Base-by-base conservation (phyloP, 1,284 basidiomycete species). In the Trichosporon sp. region DNA sequence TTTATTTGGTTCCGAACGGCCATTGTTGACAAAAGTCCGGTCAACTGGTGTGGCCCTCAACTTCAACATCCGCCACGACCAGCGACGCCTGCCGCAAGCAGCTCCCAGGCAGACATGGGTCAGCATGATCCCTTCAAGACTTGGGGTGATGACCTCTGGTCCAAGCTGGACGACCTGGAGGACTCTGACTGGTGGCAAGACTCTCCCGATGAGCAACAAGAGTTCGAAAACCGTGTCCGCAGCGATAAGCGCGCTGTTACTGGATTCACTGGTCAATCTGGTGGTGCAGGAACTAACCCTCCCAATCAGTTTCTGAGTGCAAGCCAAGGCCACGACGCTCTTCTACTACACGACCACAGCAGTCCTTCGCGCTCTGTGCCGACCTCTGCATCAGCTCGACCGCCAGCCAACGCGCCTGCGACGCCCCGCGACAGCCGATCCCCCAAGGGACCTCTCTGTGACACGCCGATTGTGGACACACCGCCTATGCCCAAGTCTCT, bases 401-500 rank as follows among this genome's bases (percentile, higher is more conserved):
- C 0, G 46, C 5, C 19, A n/a, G 14, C 10, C 7, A 46, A 10
- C 51, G 37, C 6, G 26, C 32, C 10, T 2, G 35, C 35, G 26
- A 67, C 66, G 19, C 40, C 21, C 10, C 7, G 35, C 8, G 35
- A 16, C 16, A 16, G 63, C 12, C 51, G 16, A 1, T 38, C 67
- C 4, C 1, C 31, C 31, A 68, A 63, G 1, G 46, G 32, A n/a
- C n/a, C 59, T 4, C 21, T 40, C 26, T 56, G 40, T 6, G 6
- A 43, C 5, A 67, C 68, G 0, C 73, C 73, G 0, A 40, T 35
- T 6, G 68, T 74, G 12, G 67, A 66, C n/a, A 74, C 73, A 1
- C 73, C 73, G 0, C 26, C 67, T 2, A 10, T 38, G 0, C 69
- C 67, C 4, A 69, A 65, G 4, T 68, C 65, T 0, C 71, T 68